Evolutionary conservation across 345 rosid species (phyloP).

Genomic region (Salix brachista): DNA sequence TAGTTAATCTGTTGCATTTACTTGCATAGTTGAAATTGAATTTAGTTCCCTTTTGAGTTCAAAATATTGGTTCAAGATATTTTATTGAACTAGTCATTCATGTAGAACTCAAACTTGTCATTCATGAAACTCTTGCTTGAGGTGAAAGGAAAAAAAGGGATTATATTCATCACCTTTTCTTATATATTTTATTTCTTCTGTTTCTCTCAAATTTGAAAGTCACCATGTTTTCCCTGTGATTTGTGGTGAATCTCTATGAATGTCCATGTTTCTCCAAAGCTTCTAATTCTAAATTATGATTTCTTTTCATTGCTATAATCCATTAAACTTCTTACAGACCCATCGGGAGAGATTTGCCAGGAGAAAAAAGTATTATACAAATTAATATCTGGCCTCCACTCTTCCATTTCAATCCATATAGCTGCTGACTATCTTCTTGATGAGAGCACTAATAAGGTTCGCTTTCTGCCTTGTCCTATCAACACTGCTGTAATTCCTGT

Average conservation of each 20-base stretch:
- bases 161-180: background rate
- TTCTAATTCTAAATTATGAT: background rate
- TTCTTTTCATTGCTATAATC: background rate
- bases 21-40: background rate
- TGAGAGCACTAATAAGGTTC: conserved; percentile 59
- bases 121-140: background rate
- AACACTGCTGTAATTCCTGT: background rate
- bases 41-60: background rate
- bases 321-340: conserved; percentile 44
- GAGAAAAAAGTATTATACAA: conserved; percentile 86
- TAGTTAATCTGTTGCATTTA: background rate
- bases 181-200: background rate
- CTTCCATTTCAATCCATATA: conserved; percentile 85
- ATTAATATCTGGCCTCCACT: conserved; percentile 93
- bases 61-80: background rate
- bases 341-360: conserved; percentile 68
- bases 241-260: background rate
- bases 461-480: conserved; percentile 3
- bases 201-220: background rate
- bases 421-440: background rate
- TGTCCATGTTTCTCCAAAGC: background rate
- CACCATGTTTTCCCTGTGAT: background rate
- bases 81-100: background rate
- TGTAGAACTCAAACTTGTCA: background rate
- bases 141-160: background rate